Evolutionary conservation across 2,329 filamentous ascomycete genomes (phyloP), one percentile per base, ranked within the genome.

Genomic region (Paecilomyces fulvus): DNA sequence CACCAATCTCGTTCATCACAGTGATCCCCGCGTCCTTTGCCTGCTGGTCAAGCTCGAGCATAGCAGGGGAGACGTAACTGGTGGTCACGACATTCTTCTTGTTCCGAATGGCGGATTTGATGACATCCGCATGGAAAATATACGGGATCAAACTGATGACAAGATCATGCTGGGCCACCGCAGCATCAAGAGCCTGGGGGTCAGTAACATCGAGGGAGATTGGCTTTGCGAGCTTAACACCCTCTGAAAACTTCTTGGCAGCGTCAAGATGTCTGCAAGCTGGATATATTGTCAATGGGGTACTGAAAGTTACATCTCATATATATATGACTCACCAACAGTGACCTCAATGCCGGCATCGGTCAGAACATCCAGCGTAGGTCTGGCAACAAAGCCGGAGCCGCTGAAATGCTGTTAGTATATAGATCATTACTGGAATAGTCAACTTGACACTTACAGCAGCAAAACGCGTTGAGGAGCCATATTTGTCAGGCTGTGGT

Each of bases 21-120:
- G 90, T 95, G 71, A 96, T 96, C 59, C 91, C 92, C 17, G 92
- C 92, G 61, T 87, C 88, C 81, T 96, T 95, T 72, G 83, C 85
- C 65, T 87, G 79, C 66, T 85, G 79, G 67, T 96, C 88, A 53
- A 97, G 84, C 79, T 92, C 92, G 77, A 87, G 75, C 91, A 96
- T 96, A 62, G 90, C 89, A 3, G 90, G 90, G 3, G 89, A 95
- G 64, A 96, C 89, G 71, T 97, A 97, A 63, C 85, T 90, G 30
- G 92, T 96, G 58, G 92, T 96, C 69, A 97, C 92, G 59, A 97
- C 91, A 79, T 97, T 79, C 83, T 92, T 96, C 88, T 96, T 96
- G 68, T 87, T 83, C 68, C 87, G 84, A 77, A 97, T 96, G 61
- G 91, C 92, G 33, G 88, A 86, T 82, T 95, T 92, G 83, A 96